Evolutionary conservation across 495 filamentous ascomycete species (phyloP).

Genomic region (Cercophora newfieldiana): DNA sequence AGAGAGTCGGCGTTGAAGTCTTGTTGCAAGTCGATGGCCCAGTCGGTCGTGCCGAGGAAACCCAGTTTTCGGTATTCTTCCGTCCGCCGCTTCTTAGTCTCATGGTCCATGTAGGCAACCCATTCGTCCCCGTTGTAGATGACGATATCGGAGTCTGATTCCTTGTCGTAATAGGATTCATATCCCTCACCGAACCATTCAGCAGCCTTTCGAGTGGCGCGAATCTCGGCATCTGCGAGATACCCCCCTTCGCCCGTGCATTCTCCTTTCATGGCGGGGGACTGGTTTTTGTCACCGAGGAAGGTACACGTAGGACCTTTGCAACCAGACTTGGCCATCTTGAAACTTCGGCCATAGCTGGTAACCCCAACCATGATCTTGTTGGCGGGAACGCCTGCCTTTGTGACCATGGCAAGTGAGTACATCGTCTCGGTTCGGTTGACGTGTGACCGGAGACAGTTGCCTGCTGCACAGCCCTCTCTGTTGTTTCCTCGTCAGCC

Average conservation of each 20-base stretch:
- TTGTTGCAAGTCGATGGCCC: conserved; percentile 43
- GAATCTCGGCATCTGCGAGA: conserved; percentile 37
- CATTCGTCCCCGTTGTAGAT: conserved; percentile 46
- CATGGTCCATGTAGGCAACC: conserved; percentile 44
- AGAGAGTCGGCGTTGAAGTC: background rate
- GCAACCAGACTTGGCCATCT: conserved; percentile 26
- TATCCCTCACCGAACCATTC: background rate
- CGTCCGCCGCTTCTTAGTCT: conserved; percentile 26
- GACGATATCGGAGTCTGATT: conserved; percentile 37
- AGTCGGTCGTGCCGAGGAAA: conserved; percentile 42
- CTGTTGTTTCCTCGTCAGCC: conserved; percentile 1
- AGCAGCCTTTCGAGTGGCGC: conserved; percentile 20
- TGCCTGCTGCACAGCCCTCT: conserved; percentile 38
- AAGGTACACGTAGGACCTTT: conserved; percentile 13
- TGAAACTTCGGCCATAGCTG: conserved; percentile 41
- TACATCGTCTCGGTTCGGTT: conserved; percentile 47
- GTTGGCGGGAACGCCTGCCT: conserved; percentile 45
- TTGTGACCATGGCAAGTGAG: conserved; percentile 48
- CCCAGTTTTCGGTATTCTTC: conserved; percentile 29
- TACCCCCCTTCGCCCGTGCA: conserved; percentile 41
- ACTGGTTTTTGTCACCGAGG: conserved; percentile 15
- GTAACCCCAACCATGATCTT: conserved; percentile 41
- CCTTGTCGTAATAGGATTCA: conserved; percentile 10
- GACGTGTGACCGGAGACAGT: conserved; percentile 46
- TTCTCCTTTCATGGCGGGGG: conserved; percentile 24